phyloP scores from a whole-genome alignment of 129 eudicot genomes.

The Tagetes patula region DNA sequence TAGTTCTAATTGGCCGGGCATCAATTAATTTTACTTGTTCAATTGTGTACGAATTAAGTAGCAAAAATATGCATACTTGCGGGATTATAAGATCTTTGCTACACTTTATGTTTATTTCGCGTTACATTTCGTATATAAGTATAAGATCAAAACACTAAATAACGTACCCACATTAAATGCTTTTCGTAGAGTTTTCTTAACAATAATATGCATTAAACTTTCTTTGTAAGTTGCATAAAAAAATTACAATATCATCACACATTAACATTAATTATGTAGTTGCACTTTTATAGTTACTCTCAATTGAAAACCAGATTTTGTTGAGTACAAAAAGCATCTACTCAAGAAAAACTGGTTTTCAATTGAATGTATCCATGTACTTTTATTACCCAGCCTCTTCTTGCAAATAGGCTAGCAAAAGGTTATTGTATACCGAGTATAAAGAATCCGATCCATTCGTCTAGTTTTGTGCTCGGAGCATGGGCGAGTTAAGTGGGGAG shows the following conservation, averaged over 20 bases:
- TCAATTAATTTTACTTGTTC: background rate
- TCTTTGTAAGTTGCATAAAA: slow-evolving; percentile 20
- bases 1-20: background rate
- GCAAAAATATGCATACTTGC: background rate
- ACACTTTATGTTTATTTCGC: too few relatives aligned
- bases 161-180: too few relatives aligned
- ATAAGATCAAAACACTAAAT: too few relatives aligned
- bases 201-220: slow-evolving; percentile 27
- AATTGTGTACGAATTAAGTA: too few relatives aligned
- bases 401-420: slow-evolving; percentile 26
- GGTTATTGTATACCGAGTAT: slow-evolving; percentile 16
- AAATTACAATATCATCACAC: slow-evolving; percentile 25
- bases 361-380: background rate
- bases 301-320: too few relatives aligned
- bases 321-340: too few relatives aligned
- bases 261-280: background rate
- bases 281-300: background rate
- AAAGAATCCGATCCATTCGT: background rate
- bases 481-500: slow-evolving; percentile 60
- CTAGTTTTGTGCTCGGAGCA: slow-evolving; percentile 54
- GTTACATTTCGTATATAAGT: background rate
- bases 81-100: background rate
- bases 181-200: too few relatives aligned
- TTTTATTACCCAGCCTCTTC: slow-evolving; percentile 17
- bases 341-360: too few relatives aligned